phyloP scores from a whole-genome alignment of 192 early-diverging fungal species.

The Fimicolochytrium jonesii region DNA sequence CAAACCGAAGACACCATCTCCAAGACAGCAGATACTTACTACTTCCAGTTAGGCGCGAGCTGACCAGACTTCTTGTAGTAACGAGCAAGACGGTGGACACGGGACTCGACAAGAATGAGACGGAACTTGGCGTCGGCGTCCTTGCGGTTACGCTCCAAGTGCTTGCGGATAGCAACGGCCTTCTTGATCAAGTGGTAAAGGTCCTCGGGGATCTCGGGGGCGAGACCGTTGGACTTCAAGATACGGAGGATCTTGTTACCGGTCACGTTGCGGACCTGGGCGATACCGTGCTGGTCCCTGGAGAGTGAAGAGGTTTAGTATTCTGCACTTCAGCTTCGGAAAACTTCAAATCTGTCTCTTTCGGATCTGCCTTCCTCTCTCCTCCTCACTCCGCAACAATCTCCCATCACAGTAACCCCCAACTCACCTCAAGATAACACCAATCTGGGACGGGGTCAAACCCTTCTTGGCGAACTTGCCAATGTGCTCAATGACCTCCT shows the following conservation, averaged over 20 bases:
- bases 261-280: constrained; percentile 94
- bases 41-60: constrained; percentile 97
- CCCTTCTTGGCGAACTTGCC: constrained; percentile 99
- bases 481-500: constrained; percentile 97
- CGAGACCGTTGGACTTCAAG: constrained; percentile 93
- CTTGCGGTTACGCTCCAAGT: constrained; percentile 98
- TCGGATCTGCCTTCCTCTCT: not conserved
- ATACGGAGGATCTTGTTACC: constrained; percentile 99
- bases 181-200: constrained; percentile 99
- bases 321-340: not conserved
- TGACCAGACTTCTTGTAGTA: constrained; percentile 98
- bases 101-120: constrained; percentile 95
- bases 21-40: constrained; percentile 52
- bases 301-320: not conserved
- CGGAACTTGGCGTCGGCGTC: constrained; percentile 99
- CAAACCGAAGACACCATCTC: not conserved
- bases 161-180: constrained; percentile 98
- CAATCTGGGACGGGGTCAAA: constrained; percentile 96
- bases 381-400: no score
- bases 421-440: constrained; percentile 75
- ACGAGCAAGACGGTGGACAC: constrained; percentile 95
- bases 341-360: no score
- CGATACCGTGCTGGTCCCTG: constrained; percentile 94
- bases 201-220: constrained; percentile 96
- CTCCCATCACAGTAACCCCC: not conserved